These are phyloP conservation scores for Aspergillus sp. DNA, from an alignment of 2,329 filamentous ascomycete species.

Conservation along the genomic window DNA sequence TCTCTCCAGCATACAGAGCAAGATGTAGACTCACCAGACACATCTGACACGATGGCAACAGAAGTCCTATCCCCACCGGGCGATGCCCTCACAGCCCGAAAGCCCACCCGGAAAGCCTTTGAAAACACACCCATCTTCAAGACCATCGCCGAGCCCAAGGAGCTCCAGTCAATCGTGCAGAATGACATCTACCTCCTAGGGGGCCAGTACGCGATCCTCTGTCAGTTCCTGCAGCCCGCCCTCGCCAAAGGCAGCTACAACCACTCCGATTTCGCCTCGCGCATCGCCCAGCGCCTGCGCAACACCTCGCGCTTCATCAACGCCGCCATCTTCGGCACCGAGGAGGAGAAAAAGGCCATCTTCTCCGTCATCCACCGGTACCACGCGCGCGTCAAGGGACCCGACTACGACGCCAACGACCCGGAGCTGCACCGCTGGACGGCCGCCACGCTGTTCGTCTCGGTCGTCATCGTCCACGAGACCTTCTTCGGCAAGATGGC, in stretches of 20 bases:
- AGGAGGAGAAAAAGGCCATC: slow-evolving; percentile 24
- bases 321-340: slow-evolving; percentile 23
- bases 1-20: no score
- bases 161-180: not conserved
- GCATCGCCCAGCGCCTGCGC: slow-evolving; percentile 23
- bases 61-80: not conserved
- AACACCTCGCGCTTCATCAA: slow-evolving; percentile 26
- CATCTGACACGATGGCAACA: not conserved
- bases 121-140: slow-evolving; percentile 3
- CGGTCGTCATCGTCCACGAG: slow-evolving; percentile 24
- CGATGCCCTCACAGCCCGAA: not conserved
- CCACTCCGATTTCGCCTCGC: slow-evolving; percentile 24
- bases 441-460: slow-evolving; percentile 27
- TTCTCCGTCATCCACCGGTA: slow-evolving; percentile 25
- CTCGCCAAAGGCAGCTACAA: slow-evolving; percentile 24
- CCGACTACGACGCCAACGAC: slow-evolving; percentile 26
- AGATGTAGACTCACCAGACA: no score
- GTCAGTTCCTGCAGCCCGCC: slow-evolving; percentile 26
- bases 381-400: slow-evolving; percentile 22
- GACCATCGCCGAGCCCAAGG: slow-evolving; percentile 5
- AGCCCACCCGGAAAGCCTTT: not conserved
- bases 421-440: slow-evolving; percentile 30
- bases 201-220: slow-evolving; percentile 21
- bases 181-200: slow-evolving; percentile 13
- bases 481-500: slow-evolving; percentile 21